phyloP scores from a whole-genome alignment of 2,329 filamentous ascomycete genomes.

The Scortechinia acanthostroma region DNA sequence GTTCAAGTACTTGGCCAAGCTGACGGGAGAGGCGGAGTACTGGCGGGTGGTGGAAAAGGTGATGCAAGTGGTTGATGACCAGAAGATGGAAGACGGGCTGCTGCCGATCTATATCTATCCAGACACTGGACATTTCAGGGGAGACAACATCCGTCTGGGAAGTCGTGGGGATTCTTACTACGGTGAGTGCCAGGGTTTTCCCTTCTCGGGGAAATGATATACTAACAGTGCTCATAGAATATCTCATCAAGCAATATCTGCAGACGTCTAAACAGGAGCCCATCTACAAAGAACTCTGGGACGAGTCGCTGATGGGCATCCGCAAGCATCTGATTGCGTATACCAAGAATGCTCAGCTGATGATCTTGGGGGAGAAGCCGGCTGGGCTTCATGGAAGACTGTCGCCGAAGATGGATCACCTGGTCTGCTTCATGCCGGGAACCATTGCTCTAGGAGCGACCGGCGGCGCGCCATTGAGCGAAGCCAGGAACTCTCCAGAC shows the following conservation, averaged over 20 bases:
- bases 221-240: slow-evolving; percentile 28
- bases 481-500: slow-evolving; percentile 49
- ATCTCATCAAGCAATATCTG: slow-evolving; percentile 71
- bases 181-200: slow-evolving; percentile 14
- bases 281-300: slow-evolving; percentile 67
- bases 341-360: slow-evolving; percentile 53
- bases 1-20: slow-evolving; percentile 68
- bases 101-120: slow-evolving; percentile 68
- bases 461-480: slow-evolving; percentile 45
- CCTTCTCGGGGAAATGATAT: no score
- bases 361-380: slow-evolving; percentile 63
- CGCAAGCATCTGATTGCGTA: slow-evolving; percentile 69
- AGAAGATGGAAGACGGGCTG: slow-evolving; percentile 56
- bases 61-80: slow-evolving; percentile 64
- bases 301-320: slow-evolving; percentile 59
- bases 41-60: slow-evolving; percentile 67
- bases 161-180: slow-evolving; percentile 73
- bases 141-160: slow-evolving; percentile 62
- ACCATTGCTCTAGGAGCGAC: slow-evolving; percentile 67
- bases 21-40: slow-evolving; percentile 65
- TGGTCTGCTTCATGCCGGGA: slow-evolving; percentile 72
- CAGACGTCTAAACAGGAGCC: slow-evolving; percentile 63
- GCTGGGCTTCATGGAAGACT: slow-evolving; percentile 44
- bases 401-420: slow-evolving; percentile 68
- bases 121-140: slow-evolving; percentile 53